These are phyloP conservation scores for Pichia membranifaciens DNA, from an alignment of 805 yeast species.

Conservation along the genomic window DNA sequence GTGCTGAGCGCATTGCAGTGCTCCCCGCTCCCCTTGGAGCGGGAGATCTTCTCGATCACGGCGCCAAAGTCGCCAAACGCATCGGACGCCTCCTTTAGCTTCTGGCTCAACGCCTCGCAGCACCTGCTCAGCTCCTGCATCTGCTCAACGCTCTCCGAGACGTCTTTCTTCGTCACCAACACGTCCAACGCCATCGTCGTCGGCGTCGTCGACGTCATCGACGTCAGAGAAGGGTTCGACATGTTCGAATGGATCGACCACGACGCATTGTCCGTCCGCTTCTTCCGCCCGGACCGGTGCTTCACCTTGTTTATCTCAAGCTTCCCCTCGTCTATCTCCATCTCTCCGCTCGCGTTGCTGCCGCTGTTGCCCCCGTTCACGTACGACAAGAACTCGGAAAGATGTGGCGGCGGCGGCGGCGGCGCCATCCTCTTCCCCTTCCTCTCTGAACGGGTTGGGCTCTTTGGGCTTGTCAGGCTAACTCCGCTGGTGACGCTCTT, in stretches of 20 bases:
- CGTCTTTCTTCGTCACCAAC: constrained; percentile 55
- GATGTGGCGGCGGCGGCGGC: constrained; percentile 42
- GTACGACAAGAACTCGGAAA: constrained; percentile 54
- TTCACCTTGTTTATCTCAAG: background rate
- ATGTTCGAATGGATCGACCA: background rate
- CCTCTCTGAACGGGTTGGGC: constrained; percentile 5
- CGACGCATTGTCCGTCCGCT: constrained; percentile 3
- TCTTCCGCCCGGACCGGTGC: background rate
- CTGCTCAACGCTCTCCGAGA: constrained; percentile 41
- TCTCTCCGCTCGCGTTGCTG: background rate
- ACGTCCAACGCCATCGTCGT: constrained; percentile 56
- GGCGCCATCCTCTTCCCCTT: constrained; percentile 7
- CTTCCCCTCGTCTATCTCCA: background rate
- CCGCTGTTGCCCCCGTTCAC: constrained; percentile 31
- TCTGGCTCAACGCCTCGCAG: constrained; percentile 64
- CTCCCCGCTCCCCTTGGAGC: constrained; percentile 54
- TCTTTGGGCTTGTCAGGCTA: background rate
- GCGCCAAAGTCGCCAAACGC: constrained; percentile 8
- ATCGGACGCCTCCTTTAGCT: constrained; percentile 52
- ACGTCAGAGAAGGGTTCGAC: constrained; percentile 1
- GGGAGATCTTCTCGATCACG: constrained; percentile 25
- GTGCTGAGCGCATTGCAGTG: constrained; percentile 59
- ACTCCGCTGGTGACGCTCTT: background rate
- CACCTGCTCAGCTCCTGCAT: constrained; percentile 48
- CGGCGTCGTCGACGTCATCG: constrained; percentile 39